These are phyloP conservation scores for Oryza rufipogon DNA, from an alignment of 176 grass and related monocot genomes.

Conservation along the genomic window DNA sequence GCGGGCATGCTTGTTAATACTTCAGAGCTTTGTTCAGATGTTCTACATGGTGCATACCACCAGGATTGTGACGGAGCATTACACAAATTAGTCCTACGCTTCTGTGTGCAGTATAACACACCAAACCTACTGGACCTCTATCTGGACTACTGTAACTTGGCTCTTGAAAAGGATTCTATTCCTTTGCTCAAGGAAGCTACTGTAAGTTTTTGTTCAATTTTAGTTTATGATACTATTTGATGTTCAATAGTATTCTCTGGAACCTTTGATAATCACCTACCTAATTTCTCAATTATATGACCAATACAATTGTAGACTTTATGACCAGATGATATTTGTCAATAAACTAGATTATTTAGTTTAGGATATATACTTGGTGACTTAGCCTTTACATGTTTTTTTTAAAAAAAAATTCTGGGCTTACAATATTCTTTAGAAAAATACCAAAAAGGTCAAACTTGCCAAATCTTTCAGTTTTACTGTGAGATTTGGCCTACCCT, in stretches of 20 bases:
- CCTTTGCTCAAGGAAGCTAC: constrained; percentile 54
- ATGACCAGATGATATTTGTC: constrained; percentile 14
- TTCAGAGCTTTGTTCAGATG: constrained; percentile 48
- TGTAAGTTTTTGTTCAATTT: constrained; percentile 64
- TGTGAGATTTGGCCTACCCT: background rate
- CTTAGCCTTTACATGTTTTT: constrained; percentile 15
- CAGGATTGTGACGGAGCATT: constrained; percentile 45
- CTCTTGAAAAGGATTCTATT: constrained; percentile 58
- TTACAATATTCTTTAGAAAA: constrained; percentile 25
- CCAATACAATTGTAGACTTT: background rate
- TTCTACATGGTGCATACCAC: constrained; percentile 38
- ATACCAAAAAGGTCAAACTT: constrained; percentile 16
- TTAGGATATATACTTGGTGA: constrained; percentile 22
- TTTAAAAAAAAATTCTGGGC: background rate
- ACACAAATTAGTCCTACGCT: constrained; percentile 73
- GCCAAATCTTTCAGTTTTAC: background rate
- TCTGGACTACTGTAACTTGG: constrained; percentile 79
- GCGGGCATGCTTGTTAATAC: constrained; percentile 66
- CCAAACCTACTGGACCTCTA: constrained; percentile 84
- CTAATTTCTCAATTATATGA: constrained; percentile 6
- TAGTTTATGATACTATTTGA: constrained; percentile 34
- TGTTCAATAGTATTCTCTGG: constrained; percentile 17
- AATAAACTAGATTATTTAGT: constrained; percentile 16
- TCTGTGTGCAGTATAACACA: constrained; percentile 79
- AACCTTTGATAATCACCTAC: constrained; percentile 15